Conservation (phyloP, 225 moss, liverwort and hornwort species). For the Physcomitrellopsis africana region DNA sequence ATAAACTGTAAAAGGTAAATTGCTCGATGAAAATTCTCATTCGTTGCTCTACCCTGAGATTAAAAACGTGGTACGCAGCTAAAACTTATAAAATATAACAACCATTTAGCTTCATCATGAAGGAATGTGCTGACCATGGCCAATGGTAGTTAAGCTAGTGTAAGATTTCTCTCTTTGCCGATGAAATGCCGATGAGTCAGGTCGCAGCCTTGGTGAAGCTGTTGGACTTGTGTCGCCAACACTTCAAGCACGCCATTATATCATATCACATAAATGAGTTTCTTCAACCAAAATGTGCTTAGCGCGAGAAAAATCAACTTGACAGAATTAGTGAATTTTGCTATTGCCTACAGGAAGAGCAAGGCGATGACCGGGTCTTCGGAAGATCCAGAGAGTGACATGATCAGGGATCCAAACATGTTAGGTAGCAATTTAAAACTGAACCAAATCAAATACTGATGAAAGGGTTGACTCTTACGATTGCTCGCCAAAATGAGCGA, state of each 20-base stretch:
- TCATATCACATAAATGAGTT: constrained; percentile 22
- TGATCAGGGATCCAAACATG: not conserved
- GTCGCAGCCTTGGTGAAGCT: constrained; percentile 45
- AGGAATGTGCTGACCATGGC: constrained; percentile 47
- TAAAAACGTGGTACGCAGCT: not conserved
- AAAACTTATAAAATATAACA: not conserved
- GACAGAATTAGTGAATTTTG: not conserved
- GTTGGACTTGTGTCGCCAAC: constrained; percentile 50
- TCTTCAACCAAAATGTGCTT: not conserved
- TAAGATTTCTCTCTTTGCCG: constrained; percentile 53
- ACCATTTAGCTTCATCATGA: not conserved
- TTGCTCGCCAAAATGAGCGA: constrained; percentile 57
- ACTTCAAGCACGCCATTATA: constrained; percentile 40
- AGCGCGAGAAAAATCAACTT: constrained; percentile 7
- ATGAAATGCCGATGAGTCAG: constrained; percentile 37
- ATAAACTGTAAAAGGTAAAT: constrained; percentile 17
- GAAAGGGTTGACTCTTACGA: constrained; percentile 43
- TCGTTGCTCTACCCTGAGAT: not conserved
- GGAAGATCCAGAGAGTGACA: not conserved
- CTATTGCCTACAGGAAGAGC: not conserved
- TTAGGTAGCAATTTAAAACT: constrained; percentile 17
- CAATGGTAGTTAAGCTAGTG: constrained; percentile 59
- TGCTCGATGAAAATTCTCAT: not conserved
- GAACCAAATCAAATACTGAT: not conserved
- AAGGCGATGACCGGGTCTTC: not conserved